Evolutionary conservation across 2,329 filamentous ascomycete species (phyloP), one percentile per base, ranked within the genome.

Genomic region (Pseudogymnoascus pannorum): DNA sequence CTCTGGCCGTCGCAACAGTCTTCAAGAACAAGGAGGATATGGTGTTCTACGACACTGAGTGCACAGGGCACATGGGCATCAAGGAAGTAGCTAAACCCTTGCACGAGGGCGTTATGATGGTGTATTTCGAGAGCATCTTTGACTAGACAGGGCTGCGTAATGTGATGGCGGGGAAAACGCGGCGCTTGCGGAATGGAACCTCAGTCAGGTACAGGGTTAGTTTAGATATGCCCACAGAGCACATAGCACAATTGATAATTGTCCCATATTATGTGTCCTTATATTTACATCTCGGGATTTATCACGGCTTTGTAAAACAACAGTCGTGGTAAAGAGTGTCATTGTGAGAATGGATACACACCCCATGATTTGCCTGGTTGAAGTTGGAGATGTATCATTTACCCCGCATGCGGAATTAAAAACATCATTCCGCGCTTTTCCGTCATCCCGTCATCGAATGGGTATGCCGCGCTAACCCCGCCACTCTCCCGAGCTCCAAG

Each of bases 1-100:
- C 78, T 14, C 63, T 86, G 59, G 74, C 77, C 14, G 77, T 78
- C 1, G 76, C 79, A 64, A 81, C 78, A 3, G 77, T 77, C 1
- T 85, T 86, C 66, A 75, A 76, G 20, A 79, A 75, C n/a, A 65
- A 79, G 51, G 80, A 80, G 20, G 83, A 85, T 66, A 81, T 85
- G 78, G 73, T 80, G 48, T 85, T 77, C 69, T 86, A 84, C 68
- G 82, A 85, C 68, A 75, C 72, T 4, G 74, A 81, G 62, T 83
- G 81, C 66, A 75, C 76, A 65, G 81, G 80, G 22, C 83, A 86
- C 66, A 73, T 73, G 61, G 76, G 73, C 18, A 72, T 84, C 64
- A 81, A 80, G 69, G 38, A 20, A 4, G 62, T 63, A 42, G 57
- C 65, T 58, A 68, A 59, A 35, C 60, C 60, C 38, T 29, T 65